A percentile compares a stretch with the other conserved stretches of the same genome.
Conservation (phyloP, 768 basidiomycete species). For the Amanita polypyramis region DNA sequence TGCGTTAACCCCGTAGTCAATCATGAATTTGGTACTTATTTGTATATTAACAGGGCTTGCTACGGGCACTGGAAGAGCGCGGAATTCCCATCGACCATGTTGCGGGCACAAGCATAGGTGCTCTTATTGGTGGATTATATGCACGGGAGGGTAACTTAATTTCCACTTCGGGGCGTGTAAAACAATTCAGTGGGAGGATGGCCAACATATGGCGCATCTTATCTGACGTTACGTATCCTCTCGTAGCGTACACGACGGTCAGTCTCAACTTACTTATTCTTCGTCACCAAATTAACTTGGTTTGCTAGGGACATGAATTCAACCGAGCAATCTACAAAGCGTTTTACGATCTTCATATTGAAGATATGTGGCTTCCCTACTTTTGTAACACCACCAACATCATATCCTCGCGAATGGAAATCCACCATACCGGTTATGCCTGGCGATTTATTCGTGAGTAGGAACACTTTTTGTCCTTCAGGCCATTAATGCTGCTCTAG, state of each 20-base stretch:
- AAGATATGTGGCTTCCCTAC: constrained; percentile 98
- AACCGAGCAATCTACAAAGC: constrained; percentile 94
- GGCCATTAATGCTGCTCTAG: constrained; percentile 23
- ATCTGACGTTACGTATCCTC: constrained; percentile 87
- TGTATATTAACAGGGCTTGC: constrained; percentile 56
- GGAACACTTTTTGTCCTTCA: constrained; percentile 5
- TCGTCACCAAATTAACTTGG: constrained; percentile 1
- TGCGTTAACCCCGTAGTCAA: constrained; percentile 12
- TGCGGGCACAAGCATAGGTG: constrained; percentile 86
- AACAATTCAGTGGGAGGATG: constrained; percentile 89
- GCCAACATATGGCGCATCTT: constrained; percentile 89
- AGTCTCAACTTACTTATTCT: constrained; percentile 9
- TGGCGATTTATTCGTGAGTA: constrained; percentile 83
- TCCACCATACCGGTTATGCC: constrained; percentile 97
- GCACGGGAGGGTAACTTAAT: constrained; percentile 90
- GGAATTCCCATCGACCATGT: constrained; percentile 93
- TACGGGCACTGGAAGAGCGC: constrained; percentile 85
- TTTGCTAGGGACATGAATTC: constrained; percentile 79
- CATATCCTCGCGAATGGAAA: constrained; percentile 91
- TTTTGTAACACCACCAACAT: constrained; percentile 99
- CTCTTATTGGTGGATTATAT: constrained; percentile 89
- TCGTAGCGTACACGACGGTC: constrained; percentile 85
- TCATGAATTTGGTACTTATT: not conserved
- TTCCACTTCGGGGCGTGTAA: constrained; percentile 74
- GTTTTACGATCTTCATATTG: constrained; percentile 90